Evolutionary conservation across 2,329 filamentous ascomycete species (phyloP).

Genomic region (Fusarium buharicum): DNA sequence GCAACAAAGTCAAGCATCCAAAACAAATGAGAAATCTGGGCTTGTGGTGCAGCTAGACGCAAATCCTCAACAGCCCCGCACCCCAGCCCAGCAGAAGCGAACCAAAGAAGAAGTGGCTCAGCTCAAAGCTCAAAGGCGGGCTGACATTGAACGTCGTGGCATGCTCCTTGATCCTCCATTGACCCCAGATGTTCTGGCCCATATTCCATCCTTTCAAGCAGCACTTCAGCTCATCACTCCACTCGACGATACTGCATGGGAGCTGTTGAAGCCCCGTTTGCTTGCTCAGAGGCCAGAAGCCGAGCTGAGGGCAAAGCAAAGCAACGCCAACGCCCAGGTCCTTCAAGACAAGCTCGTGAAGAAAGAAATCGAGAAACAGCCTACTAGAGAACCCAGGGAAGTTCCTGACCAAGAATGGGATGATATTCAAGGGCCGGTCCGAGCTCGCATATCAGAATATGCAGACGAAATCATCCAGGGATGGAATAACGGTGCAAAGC

Average conservation of each 20-base stretch:
- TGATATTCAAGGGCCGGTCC: slow-evolving; percentile 73
- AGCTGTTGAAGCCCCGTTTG: slow-evolving; percentile 73
- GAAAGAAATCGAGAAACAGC: not conserved
- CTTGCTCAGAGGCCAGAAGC: slow-evolving; percentile 72
- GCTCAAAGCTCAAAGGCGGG: slow-evolving; percentile 70
- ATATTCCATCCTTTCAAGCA: slow-evolving; percentile 79
- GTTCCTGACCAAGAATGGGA: slow-evolving; percentile 76
- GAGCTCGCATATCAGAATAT: slow-evolving; percentile 70
- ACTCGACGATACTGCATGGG: slow-evolving; percentile 76
- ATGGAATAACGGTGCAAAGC: slow-evolving; percentile 72
- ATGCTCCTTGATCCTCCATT: slow-evolving; percentile 73
- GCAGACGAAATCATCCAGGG: slow-evolving; percentile 76
- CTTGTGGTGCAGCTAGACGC: slow-evolving; percentile 13
- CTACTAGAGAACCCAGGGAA: slow-evolving; percentile 54
- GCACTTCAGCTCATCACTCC: slow-evolving; percentile 75
- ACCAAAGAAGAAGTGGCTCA: slow-evolving; percentile 71
- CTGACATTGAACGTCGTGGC: slow-evolving; percentile 78
- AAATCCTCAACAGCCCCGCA: slow-evolving; percentile 7
- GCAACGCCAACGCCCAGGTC: slow-evolving; percentile 45
- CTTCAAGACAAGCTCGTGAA: slow-evolving; percentile 49
- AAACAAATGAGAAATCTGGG: slow-evolving; percentile 7
- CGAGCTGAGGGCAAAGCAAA: slow-evolving; percentile 65
- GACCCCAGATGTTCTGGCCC: slow-evolving; percentile 67
- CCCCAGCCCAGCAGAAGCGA: slow-evolving; percentile 55
- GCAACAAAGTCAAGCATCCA: slow-evolving; percentile 5